Conservation (phyloP, 2,329 filamentous ascomycete genomes). For the Botrytis porri region DNA sequence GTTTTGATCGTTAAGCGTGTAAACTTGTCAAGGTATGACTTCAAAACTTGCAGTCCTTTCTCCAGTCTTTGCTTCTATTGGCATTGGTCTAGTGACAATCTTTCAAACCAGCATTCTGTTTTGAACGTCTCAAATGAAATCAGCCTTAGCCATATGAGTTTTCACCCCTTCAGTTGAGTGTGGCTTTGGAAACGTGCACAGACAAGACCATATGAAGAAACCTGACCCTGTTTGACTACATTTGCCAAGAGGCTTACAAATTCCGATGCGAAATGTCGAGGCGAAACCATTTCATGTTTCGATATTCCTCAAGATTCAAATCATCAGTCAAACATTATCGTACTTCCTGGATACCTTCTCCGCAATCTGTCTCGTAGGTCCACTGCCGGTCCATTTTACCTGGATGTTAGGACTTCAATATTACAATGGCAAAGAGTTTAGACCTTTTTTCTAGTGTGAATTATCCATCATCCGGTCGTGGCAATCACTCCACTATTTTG, state of each 20-base stretch:
- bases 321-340: background rate
- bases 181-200: conserved; percentile 21
- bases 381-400: background rate
- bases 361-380: conserved; percentile 7
- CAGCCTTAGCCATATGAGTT: background rate
- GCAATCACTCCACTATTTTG: conserved; percentile 5
- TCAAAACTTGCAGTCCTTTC: background rate
- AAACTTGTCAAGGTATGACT: background rate
- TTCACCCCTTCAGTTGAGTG: background rate
- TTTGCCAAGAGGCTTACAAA: conserved; percentile 11
- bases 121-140: background rate
- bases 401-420: conserved; percentile 2
- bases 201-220: conserved; percentile 12
- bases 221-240: conserved; percentile 17
- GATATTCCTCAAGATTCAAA: background rate
- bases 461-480: background rate
- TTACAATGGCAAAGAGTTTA: background rate
- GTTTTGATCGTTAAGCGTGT: background rate
- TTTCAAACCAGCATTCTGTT: conserved; percentile 2
- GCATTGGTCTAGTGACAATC: conserved; percentile 5
- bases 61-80: background rate
- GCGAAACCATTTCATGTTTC: conserved; percentile 17
- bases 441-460: too few relatives aligned
- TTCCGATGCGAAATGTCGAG: conserved; percentile 3
- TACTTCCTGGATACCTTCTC: background rate